Percentiles rank a stretch among this genome's conserved stretches.
Conservation (phyloP, 257 asterid species). For the Nicotiana attenuata region DNA sequence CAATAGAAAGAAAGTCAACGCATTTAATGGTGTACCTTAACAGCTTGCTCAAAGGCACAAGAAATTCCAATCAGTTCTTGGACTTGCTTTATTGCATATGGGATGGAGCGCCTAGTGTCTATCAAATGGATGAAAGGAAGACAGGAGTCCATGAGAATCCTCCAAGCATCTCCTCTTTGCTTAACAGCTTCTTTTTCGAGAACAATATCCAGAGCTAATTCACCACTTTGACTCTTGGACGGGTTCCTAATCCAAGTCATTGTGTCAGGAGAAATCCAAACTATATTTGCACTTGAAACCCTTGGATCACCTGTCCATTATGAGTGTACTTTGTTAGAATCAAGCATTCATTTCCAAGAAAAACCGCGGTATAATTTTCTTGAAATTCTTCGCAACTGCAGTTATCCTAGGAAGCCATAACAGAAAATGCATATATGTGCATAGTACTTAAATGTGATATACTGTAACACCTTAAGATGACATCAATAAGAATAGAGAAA, state of each 20-base stretch:
- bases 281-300: conserved; percentile 58
- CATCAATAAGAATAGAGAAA: not conserved
- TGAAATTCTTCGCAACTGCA: not conserved
- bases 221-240: conserved; percentile 58
- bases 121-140: conserved; percentile 74
- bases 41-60: conserved; percentile 98
- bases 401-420: conserved; percentile 2
- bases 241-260: conserved; percentile 75
- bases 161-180: conserved; percentile 93
- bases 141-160: conserved; percentile 85
- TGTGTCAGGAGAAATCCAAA: conserved; percentile 71
- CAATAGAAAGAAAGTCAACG: not conserved
- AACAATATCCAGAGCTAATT: conserved; percentile 69
- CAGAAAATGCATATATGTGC: not conserved
- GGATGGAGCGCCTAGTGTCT: conserved; percentile 70
- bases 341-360: conserved; percentile 3
- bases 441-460: not conserved
- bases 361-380: not conserved
- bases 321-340: not conserved
- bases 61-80: conserved; percentile 93
- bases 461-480: not conserved
- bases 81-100: conserved; percentile 85
- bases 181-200: conserved; percentile 73
- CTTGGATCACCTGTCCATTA: conserved; percentile 78
- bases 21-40: conserved; percentile 56